Base-by-base conservation (phyloP, 2,329 filamentous ascomycete genomes). In the Colletotrichum sublineola region DNA sequence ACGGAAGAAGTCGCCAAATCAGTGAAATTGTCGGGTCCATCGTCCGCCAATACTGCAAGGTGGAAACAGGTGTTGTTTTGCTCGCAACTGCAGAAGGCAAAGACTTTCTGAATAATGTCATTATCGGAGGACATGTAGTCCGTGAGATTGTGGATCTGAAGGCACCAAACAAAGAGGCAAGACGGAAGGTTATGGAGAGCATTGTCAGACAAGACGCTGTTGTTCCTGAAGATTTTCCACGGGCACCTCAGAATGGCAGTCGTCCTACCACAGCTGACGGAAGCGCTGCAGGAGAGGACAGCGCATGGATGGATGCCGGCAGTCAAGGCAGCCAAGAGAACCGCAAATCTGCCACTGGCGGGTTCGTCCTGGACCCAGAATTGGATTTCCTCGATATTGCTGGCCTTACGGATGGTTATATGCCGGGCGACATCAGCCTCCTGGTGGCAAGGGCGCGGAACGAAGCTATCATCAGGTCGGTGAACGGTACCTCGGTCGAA, bases 371-470 rank as follows among this genome's bases (percentile, higher is more conserved):
- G 7, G 93, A 95, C 70, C 84, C 90, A 0, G 89, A 93, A 61
- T 89, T 99, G 12, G 96, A 99, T 80, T 94, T 98, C 70, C 89
- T 98, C 11, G 96, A 98, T 74, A 88, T 99, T 68, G 95, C 97
- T 24, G 95, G 96, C 1, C 92, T 96, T 76, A 98, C 96, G 0
- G 96, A 99, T 79, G 96, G 96, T 0, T 99, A 98, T 80, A 98
- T 98, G 95, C 96, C 96, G 0, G 96, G 95, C 4, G 96, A 99
- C 80, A 86, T 99, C 48, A 91, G 93, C 20, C 87, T 98, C 2
- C 89, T 99, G 14, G 93, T 97, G 24, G 92, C 94, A 14, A 90
- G 96, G 71, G 96, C 96, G 48, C 90, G 95, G 66, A 97, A 96
- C 77, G 96, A 98, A 82, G 94, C 96, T 36, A 88, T 99, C 20